A percentile compares a stretch with the other conserved stretches of the same genome.
These are phyloP conservation scores for Cystobasidium tubakii DNA, from an alignment of 768 basidiomycete genomes.

Conservation along the genomic window DNA sequence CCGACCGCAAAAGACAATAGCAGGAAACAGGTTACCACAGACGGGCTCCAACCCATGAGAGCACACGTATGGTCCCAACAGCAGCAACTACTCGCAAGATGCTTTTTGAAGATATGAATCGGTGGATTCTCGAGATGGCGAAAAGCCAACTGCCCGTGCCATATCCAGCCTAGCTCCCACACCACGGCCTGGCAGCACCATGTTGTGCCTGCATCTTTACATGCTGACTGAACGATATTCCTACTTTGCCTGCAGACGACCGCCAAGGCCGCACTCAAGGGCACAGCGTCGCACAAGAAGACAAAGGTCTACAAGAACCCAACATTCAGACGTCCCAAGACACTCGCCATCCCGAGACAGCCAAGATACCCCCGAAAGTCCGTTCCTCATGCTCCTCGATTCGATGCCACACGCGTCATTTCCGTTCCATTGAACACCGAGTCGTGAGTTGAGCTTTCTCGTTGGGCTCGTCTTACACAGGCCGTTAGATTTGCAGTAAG, in stretches of 20 bases:
- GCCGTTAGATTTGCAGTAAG: not conserved
- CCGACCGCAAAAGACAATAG: too few relatives aligned
- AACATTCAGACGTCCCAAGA: constrained; percentile 58
- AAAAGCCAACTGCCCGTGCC: too few relatives aligned
- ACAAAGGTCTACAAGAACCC: constrained; percentile 80
- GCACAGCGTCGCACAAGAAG: constrained; percentile 55
- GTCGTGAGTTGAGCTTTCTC: constrained; percentile 8
- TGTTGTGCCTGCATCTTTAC: too few relatives aligned
- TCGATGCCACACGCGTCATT: constrained; percentile 95
- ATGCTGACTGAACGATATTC: not conserved
- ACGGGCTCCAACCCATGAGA: too few relatives aligned
- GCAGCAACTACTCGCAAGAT: too few relatives aligned
- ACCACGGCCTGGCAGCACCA: too few relatives aligned
- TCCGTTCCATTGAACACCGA: constrained; percentile 55
- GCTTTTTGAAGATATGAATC: too few relatives aligned
- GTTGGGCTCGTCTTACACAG: not conserved
- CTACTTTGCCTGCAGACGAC: constrained; percentile 47
- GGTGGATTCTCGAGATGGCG: too few relatives aligned
- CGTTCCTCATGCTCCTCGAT: constrained; percentile 80
- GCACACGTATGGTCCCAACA: too few relatives aligned
- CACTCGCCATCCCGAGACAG: constrained; percentile 70
- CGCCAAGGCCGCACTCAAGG: constrained; percentile 87
- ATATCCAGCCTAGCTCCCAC: too few relatives aligned
- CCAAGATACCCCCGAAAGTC: constrained; percentile 96
- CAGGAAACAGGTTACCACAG: too few relatives aligned